Evolutionary conservation across 2,329 filamentous ascomycete genomes (phyloP).

Genomic region (Fonsecaea pugnacius): DNA sequence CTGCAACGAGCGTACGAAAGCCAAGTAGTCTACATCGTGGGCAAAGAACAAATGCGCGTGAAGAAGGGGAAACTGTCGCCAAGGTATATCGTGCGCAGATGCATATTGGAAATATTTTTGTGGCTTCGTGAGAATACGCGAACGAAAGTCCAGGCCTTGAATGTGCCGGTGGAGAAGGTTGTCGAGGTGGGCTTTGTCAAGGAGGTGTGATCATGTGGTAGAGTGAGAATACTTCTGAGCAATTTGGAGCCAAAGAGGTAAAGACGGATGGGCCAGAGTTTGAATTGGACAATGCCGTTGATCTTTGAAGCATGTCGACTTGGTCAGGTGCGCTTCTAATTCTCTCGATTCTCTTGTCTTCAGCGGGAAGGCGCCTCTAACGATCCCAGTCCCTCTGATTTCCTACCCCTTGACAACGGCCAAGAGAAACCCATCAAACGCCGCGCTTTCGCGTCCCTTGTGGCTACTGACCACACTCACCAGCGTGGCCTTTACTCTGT

Average conservation of each 20-base stretch:
- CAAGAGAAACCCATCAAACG: conserved; percentile 53
- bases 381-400: background rate
- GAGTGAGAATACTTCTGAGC: background rate
- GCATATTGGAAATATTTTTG: conserved; percentile 43
- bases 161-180: conserved; percentile 44
- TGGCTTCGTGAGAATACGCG: conserved; percentile 47
- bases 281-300: background rate
- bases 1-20: conserved; percentile 52
- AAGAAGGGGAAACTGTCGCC: conserved; percentile 32
- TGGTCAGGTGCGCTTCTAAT: background rate
- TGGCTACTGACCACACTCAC: conserved; percentile 48
- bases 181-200: conserved; percentile 51
- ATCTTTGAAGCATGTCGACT: background rate
- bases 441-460: conserved; percentile 45
- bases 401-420: conserved; percentile 42
- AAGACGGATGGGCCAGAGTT: background rate
- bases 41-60: conserved; percentile 48
- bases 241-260: background rate
- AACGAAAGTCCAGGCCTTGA: conserved; percentile 41
- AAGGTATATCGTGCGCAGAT: conserved; percentile 37
- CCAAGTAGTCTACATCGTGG: conserved; percentile 57
- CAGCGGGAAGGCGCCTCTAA: background rate
- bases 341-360: background rate
- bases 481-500: conserved; percentile 49
- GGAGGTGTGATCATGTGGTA: conserved; percentile 37